Conservation (phyloP, 495 filamentous ascomycete species). For the Penicillium coprophilum region DNA sequence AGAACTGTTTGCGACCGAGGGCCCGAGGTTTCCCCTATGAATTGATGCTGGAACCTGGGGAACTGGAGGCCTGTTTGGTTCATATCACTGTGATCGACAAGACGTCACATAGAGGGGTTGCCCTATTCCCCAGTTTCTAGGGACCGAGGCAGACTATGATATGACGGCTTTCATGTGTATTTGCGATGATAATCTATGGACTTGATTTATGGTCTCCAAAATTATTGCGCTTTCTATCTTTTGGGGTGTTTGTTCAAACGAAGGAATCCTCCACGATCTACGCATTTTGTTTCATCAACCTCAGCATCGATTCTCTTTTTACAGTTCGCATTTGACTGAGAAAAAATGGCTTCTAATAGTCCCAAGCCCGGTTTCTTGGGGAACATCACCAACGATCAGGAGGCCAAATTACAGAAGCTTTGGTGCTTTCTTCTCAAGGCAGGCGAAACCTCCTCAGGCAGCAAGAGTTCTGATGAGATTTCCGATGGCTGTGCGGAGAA, state of each 20-base stretch:
- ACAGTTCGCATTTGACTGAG: not conserved
- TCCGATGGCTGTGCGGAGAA: slow-evolving; percentile 10
- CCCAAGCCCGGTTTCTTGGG: slow-evolving; percentile 70
- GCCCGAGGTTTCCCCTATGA: not conserved
- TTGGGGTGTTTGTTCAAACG: not conserved
- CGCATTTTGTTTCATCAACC: not conserved
- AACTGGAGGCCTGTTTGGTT: not conserved
- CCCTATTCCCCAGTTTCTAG: slow-evolving; percentile 13
- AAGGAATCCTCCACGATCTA: not conserved
- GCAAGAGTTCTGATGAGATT: slow-evolving; percentile 15
- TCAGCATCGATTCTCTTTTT: not conserved
- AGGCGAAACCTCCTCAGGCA: slow-evolving; percentile 52
- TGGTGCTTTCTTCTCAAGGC: slow-evolving; percentile 75
- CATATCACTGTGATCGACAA: slow-evolving; percentile 5
- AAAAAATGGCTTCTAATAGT: slow-evolving; percentile 25
- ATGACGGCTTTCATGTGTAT: slow-evolving; percentile 34
- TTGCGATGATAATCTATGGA: slow-evolving; percentile 15
- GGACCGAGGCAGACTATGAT: slow-evolving; percentile 26
- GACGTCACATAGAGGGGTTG: slow-evolving; percentile 5
- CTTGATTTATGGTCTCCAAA: slow-evolving; percentile 3
- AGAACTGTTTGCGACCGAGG: not conserved
- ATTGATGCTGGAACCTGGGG: not conserved
- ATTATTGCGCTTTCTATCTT: not conserved
- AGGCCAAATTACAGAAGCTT: slow-evolving; percentile 77
- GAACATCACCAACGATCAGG: slow-evolving; percentile 78